Percentiles rank a stretch among this genome's conserved stretches.
phyloP scores from a whole-genome alignment of 257 asterid genomes.

The Plantago elongata region DNA sequence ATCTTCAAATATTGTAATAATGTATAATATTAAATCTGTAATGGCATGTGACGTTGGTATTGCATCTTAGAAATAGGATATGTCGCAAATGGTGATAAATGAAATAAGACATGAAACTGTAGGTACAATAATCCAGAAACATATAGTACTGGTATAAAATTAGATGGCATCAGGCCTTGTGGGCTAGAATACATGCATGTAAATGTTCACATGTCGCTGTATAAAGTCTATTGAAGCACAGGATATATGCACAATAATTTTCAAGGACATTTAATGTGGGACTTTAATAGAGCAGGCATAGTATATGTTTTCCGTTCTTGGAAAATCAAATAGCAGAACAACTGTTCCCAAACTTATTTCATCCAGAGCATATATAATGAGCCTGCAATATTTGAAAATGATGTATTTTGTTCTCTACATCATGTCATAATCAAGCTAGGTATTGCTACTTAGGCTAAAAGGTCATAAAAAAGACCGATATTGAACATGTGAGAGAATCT shows the following conservation, averaged over 20 bases:
- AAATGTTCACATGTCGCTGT: slow-evolving; percentile 10
- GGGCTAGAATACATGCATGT: not conserved
- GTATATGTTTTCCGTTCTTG: slow-evolving; percentile 1
- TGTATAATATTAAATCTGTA: not conserved
- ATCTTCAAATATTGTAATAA: not conserved
- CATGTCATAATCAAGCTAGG: not conserved
- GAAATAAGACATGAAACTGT: not conserved
- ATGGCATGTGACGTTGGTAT: not conserved
- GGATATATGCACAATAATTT: slow-evolving; percentile 1
- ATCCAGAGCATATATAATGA: not conserved
- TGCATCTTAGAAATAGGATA: too few relatives aligned
- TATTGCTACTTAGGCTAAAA: too few relatives aligned
- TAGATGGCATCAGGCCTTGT: slow-evolving; percentile 1
- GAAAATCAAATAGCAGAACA: not conserved
- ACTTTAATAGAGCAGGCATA: slow-evolving; percentile 5
- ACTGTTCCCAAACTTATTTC: not conserved
- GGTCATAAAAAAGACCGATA: too few relatives aligned
- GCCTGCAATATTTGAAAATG: not conserved
- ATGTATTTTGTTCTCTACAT: not conserved
- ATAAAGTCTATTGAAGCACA: not conserved
- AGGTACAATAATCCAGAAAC: not conserved
- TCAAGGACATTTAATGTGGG: not conserved
- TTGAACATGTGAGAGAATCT: slow-evolving; percentile 1
- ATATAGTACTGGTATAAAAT: not conserved
- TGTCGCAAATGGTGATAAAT: too few relatives aligned